Percentiles rank a stretch among this genome's conserved stretches.
These are phyloP conservation scores for Kodamaea fungicola DNA, from an alignment of 1,139 yeast species.

Conservation along the genomic window DNA sequence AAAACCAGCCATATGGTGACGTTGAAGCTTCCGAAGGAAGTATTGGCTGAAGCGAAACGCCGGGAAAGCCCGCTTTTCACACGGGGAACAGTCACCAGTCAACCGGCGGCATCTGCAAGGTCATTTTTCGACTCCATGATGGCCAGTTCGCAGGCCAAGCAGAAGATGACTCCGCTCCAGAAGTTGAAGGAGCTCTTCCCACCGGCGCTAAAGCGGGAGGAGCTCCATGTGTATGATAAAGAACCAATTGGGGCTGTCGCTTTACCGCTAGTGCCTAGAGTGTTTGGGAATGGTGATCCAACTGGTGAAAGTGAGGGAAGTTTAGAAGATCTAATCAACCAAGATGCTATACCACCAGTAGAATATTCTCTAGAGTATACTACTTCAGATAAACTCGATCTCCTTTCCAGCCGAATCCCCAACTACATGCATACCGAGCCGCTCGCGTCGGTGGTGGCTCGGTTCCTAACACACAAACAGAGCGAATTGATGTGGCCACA, in stretches of 20 bases:
- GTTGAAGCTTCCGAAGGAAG: constrained; percentile 22
- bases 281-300: too few species aligned
- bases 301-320: neutral
- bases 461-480: too few species aligned
- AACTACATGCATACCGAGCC: constrained; percentile 12
- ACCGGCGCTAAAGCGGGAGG: constrained; percentile 11
- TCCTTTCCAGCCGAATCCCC: constrained; percentile 12
- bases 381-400: constrained; percentile 2
- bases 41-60: constrained; percentile 24
- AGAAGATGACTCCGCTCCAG: constrained; percentile 16
- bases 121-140: constrained; percentile 14
- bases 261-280: too few species aligned
- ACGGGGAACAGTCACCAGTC: constrained; percentile 16
- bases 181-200: constrained; percentile 18
- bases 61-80: constrained; percentile 32
- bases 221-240: constrained; percentile 15
- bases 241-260: neutral
- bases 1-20: constrained; percentile 13
- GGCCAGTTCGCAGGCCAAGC: constrained; percentile 15
- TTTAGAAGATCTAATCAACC: neutral
- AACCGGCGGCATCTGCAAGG: neutral
- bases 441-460: constrained; percentile 8
- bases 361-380: neutral
- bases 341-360: neutral
- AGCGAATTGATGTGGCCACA: constrained; percentile 37